Conservation (phyloP, 345 rosid species). For the Murraya paniculata region DNA sequence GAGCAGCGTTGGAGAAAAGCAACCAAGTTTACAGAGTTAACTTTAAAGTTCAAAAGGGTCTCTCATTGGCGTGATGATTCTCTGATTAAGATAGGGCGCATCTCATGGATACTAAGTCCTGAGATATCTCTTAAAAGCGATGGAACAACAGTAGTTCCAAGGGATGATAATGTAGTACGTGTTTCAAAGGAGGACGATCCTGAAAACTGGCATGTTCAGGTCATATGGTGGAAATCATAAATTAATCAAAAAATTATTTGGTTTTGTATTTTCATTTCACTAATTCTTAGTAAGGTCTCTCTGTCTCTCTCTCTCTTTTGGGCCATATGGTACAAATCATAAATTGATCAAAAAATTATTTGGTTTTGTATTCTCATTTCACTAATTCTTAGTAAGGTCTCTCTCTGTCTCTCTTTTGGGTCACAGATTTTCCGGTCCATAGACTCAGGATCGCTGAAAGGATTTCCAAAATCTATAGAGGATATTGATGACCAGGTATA, state of each 20-base stretch:
- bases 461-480: slow-evolving; percentile 59
- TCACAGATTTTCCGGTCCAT: slow-evolving; percentile 79
- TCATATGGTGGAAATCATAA: slow-evolving; percentile 17
- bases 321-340: slow-evolving; percentile 34
- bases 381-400: neutral
- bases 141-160: slow-evolving; percentile 48
- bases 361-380: neutral
- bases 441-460: slow-evolving; percentile 77
- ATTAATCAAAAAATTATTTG: neutral
- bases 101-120: slow-evolving; percentile 94
- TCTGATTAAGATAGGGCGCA: slow-evolving; percentile 75
- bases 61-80: slow-evolving; percentile 78
- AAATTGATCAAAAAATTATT: neutral
- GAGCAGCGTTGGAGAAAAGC: slow-evolving; percentile 97
- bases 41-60: slow-evolving; percentile 54
- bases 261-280: neutral
- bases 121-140: slow-evolving; percentile 22
- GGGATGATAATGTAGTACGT: slow-evolving; percentile 45
- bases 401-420: slow-evolving; percentile 3
- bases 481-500: slow-evolving; percentile 50
- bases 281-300: neutral
- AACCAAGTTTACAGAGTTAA: slow-evolving; percentile 72
- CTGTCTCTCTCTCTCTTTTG: slow-evolving; percentile 6
- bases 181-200: slow-evolving; percentile 56
- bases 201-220: slow-evolving; percentile 93